phyloP scores from a whole-genome alignment of 73 alveolate genomes.

The Paramecium pentaurelia region DNA sequence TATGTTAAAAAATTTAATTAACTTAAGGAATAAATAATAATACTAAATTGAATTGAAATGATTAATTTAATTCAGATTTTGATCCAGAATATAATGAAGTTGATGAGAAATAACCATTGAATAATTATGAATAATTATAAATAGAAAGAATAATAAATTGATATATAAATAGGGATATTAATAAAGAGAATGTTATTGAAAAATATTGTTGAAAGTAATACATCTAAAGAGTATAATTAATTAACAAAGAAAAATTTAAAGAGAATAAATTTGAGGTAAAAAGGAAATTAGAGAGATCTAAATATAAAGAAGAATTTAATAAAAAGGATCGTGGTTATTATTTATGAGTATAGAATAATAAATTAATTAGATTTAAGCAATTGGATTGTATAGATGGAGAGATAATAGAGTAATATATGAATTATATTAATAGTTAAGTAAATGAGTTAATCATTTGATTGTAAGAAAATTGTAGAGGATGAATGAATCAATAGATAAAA shows the following conservation, averaged over 20 bases:
- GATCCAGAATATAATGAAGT: neutral
- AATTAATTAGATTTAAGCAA: neutral
- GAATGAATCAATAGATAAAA: conserved; percentile 2
- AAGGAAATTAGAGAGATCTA: conserved; percentile 47
- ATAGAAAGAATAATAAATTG: no score
- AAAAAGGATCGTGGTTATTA: neutral
- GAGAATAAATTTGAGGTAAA: conserved; percentile 57
- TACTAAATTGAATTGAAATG: neutral
- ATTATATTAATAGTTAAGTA: no score
- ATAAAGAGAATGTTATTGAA: conserved; percentile 73
- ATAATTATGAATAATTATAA: no score
- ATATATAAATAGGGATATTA: conserved; percentile 64
- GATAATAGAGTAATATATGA: neutral
- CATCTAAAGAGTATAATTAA: conserved; percentile 40
- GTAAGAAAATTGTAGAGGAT: neutral
- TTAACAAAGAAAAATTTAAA: conserved; percentile 39
- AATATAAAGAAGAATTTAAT: conserved; percentile 63
- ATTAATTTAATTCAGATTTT: neutral
- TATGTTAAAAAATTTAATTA: neutral
- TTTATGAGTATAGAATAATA: neutral
- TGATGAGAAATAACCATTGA: neutral
- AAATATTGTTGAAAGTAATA: conserved; percentile 73
- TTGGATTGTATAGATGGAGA: no score
- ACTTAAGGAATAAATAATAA: neutral
- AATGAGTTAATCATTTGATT: no score